These are phyloP conservation scores for Sphaceloma murrayae DNA, from an alignment of 2,329 filamentous ascomycete species.

Conservation along the genomic window DNA sequence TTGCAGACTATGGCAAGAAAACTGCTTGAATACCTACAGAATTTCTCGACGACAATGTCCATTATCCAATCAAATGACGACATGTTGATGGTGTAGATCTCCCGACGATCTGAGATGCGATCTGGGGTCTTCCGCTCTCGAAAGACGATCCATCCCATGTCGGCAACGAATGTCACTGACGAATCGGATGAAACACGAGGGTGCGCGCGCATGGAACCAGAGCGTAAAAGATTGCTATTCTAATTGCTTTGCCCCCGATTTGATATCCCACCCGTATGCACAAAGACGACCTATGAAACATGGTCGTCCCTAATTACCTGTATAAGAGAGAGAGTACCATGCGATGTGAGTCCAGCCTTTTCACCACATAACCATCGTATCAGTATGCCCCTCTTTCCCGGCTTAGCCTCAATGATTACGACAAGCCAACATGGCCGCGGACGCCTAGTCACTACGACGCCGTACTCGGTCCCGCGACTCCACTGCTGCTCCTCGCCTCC, in stretches of 20 bases:
- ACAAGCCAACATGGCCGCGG: not conserved
- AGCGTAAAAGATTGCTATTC: no score
- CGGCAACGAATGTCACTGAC: no score
- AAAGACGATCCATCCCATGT: no score
- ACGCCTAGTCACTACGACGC: constrained; percentile 12
- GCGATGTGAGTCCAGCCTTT: not conserved
- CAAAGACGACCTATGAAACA: constrained; percentile 4
- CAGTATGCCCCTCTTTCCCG: not conserved
- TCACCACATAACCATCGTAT: not conserved
- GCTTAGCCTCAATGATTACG: not conserved
- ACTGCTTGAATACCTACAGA: not conserved
- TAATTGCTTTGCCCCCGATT: no score
- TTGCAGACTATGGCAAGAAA: no score
- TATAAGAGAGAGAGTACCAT: constrained; percentile 4
- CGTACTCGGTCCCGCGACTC: constrained; percentile 24
- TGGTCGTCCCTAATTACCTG: not conserved
- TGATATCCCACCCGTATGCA: constrained; percentile 3
- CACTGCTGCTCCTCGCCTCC: constrained; percentile 1
- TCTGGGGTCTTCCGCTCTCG: constrained; percentile 7
- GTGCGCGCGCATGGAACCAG: no score
- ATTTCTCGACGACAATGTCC: constrained; percentile 2
- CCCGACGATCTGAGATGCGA: constrained; percentile 9
- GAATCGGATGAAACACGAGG: no score
- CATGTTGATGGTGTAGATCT: constrained; percentile 15
- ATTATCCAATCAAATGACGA: constrained; percentile 7